These are phyloP conservation scores for Amanita polypyramis DNA, from an alignment of 768 basidiomycete species.

Conservation along the genomic window DNA sequence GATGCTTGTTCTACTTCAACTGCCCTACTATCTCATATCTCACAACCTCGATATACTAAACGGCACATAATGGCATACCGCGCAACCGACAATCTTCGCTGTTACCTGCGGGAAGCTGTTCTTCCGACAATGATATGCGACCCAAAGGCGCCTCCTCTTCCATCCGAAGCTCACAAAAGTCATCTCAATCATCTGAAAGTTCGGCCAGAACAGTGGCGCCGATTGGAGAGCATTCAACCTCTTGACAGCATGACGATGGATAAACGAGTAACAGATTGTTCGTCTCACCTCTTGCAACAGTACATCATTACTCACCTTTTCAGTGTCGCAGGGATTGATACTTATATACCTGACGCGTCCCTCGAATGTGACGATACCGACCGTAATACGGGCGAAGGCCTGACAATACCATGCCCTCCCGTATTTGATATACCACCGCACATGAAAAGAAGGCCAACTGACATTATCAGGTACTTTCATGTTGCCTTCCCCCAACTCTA, in stretches of 20 bases:
- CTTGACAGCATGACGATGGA: conserved; percentile 26
- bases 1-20: background rate
- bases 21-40: background rate
- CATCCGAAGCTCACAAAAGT: conserved; percentile 33
- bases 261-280: conserved; percentile 27
- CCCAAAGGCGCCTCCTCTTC: conserved; percentile 20
- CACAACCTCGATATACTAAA: background rate
- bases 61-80: conserved; percentile 15
- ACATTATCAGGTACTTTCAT: conserved; percentile 29
- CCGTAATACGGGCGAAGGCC: conserved; percentile 24
- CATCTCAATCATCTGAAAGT: conserved; percentile 33
- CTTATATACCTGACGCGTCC: conserved; percentile 23
- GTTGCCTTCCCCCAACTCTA: background rate
- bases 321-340: conserved; percentile 25
- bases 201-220: conserved; percentile 38
- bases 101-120: conserved; percentile 34
- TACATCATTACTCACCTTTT: background rate
- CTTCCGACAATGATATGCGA: conserved; percentile 32
- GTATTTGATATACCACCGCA: conserved; percentile 23
- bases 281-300: background rate
- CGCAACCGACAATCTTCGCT: conserved; percentile 32
- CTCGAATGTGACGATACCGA: conserved; percentile 29
- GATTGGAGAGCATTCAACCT: conserved; percentile 36
- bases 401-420: conserved; percentile 34
- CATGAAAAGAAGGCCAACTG: conserved; percentile 26